Evolutionary conservation across 2,329 filamentous ascomycete genomes (phyloP).

Genomic region (Pyrenophora teres): DNA sequence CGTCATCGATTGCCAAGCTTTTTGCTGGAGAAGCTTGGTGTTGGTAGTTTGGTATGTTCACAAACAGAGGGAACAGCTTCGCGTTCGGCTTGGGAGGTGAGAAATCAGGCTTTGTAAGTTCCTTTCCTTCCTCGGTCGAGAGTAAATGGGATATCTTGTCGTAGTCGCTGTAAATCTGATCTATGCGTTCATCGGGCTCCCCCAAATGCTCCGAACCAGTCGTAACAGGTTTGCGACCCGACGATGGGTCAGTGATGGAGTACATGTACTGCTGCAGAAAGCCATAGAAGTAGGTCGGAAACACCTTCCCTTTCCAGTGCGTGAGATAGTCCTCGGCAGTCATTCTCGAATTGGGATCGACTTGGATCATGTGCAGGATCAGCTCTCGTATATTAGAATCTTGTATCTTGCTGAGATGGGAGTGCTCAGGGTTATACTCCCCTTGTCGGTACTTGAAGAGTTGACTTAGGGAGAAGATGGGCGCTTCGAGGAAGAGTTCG

Average conservation of each 20-base stretch:
- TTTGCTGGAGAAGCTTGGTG: conserved; percentile 67
- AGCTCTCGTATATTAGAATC: conserved; percentile 86
- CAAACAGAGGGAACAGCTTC: conserved; percentile 75
- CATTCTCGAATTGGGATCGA: conserved; percentile 89
- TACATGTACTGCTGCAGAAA: conserved; percentile 99
- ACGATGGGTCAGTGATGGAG: conserved; percentile 86
- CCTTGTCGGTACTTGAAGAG: conserved; percentile 91
- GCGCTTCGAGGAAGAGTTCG: conserved; percentile 90
- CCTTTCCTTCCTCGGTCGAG: conserved; percentile 67
- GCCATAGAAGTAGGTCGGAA: conserved; percentile 95
- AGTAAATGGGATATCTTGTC: conserved; percentile 97
- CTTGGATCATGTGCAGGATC: conserved; percentile 93
- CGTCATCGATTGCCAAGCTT: conserved; percentile 75
- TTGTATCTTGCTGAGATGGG: conserved; percentile 82
- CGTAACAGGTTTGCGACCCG: conserved; percentile 73
- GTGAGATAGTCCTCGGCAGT: conserved; percentile 92
- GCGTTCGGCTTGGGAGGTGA: conserved; percentile 50
- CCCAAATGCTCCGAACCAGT: conserved; percentile 73
- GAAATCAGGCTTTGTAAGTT: conserved; percentile 40
- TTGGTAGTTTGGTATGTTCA: conserved; percentile 86
- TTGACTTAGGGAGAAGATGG: conserved; percentile 97
- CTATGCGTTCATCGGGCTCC: conserved; percentile 91
- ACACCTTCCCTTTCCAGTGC: conserved; percentile 89
- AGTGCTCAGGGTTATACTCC: conserved; percentile 85
- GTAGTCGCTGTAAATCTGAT: conserved; percentile 90